A percentile compares a stretch with the other conserved stretches of the same genome.
Evolutionary conservation across 106 monocot genomes (phyloP).

Genomic region (Cymbidium sinense): DNA sequence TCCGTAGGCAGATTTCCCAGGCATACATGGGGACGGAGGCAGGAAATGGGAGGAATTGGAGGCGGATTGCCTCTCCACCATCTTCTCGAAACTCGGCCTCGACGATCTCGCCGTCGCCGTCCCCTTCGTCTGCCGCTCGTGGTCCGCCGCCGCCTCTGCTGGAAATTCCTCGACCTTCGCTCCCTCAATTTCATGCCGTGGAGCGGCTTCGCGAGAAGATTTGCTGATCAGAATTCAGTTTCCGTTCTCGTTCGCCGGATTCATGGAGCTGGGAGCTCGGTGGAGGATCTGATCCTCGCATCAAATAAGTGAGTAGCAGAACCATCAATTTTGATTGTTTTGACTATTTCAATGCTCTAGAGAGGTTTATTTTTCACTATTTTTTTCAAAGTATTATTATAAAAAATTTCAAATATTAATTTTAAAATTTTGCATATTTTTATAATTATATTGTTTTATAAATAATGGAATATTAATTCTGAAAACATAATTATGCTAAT

Average conservation of each 20-base stretch:
- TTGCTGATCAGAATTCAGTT: not conserved
- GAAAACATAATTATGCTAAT: no score
- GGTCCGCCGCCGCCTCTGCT: constrained; percentile 12
- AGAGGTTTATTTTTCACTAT: no score
- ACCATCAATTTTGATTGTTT: no score
- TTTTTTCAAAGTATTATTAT: no score
- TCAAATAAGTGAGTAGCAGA: not conserved
- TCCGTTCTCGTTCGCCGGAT: constrained; percentile 6
- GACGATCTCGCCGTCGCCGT: not conserved
- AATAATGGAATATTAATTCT: no score
- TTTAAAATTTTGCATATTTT: no score
- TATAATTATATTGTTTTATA: not conserved
- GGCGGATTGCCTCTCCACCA: constrained; percentile 18
- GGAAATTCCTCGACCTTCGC: constrained; percentile 17
- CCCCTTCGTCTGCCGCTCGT: not conserved
- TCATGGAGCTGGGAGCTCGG: not conserved
- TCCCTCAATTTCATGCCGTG: constrained; percentile 16
- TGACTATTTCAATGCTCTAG: no score
- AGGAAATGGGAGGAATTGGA: constrained; percentile 20
- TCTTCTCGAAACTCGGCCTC: constrained; percentile 12
- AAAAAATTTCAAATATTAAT: no score
- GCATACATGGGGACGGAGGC: not conserved
- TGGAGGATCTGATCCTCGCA: constrained; percentile 5
- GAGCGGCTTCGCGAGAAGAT: constrained; percentile 13
- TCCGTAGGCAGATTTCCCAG: not conserved